A percentile compares a stretch with the other conserved stretches of the same genome.
Evolutionary conservation across 108 stramenopile genomes (phyloP).

Genomic region (Cyclostephanos tholiformis): DNA sequence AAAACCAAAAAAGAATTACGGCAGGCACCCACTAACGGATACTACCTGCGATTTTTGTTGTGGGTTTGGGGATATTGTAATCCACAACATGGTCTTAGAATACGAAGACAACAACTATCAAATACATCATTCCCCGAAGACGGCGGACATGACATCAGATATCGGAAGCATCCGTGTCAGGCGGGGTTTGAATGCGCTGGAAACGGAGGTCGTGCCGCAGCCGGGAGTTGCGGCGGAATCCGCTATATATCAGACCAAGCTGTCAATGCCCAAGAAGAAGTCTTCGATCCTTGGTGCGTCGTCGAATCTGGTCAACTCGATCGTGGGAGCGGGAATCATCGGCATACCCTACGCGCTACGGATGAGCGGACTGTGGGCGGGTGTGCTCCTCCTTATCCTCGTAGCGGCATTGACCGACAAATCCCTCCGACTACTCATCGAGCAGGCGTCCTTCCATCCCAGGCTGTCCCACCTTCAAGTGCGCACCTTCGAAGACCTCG

Average conservation of each 20-base stretch:
- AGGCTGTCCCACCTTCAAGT: constrained; percentile 53
- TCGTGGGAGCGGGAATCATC: constrained; percentile 89
- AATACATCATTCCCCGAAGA: background rate
- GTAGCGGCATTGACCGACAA: constrained; percentile 78
- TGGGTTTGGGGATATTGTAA: too few species aligned
- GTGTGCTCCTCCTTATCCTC: constrained; percentile 58
- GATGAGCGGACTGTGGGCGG: constrained; percentile 65
- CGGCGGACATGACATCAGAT: background rate
- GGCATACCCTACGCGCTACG: constrained; percentile 83
- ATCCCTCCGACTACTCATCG: constrained; percentile 70
- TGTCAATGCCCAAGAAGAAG: constrained; percentile 64
- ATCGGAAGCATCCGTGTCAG: background rate
- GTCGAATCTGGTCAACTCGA: constrained; percentile 80
- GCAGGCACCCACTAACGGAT: constrained; percentile 7
- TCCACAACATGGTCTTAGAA: too few species aligned
- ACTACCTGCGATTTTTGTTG: too few species aligned
- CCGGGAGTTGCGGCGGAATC: background rate
- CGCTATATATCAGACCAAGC: background rate
- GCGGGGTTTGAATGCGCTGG: background rate
- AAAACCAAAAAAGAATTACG: constrained; percentile 2
- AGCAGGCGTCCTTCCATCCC: constrained; percentile 73
- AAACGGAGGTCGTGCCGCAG: background rate
- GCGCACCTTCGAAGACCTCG: constrained; percentile 74
- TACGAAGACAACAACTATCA: background rate
- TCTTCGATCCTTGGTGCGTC: constrained; percentile 66